Base-by-base conservation (phyloP, 176 grass and related monocot genomes). In the Hyparrhenia diplandra region DNA sequence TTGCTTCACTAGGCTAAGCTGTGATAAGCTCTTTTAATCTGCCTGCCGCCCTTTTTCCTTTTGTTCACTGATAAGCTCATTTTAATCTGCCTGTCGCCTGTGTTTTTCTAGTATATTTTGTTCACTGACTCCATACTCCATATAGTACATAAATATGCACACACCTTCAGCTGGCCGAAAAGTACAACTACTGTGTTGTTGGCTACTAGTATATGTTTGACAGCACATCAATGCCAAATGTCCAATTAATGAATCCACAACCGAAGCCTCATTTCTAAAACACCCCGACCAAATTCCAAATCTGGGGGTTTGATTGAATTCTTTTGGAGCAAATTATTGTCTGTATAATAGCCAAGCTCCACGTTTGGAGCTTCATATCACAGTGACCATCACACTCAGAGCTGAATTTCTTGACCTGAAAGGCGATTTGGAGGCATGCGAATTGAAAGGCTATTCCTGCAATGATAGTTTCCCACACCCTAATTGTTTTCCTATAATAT, bases 351-450 rank as follows among this genome's bases (percentile, higher is more conserved):
- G 54, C 14, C 14, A 23, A 31, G 39, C 75, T 79, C 31, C 74
- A 45, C 59, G 76, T 61, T 10, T 47, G 18, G 17, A 70, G 17
- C 10, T 28, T 80, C 70, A 71, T 24, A 36, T 46, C 71, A 75
- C 3, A 55, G n/a, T n/a, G n/a, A n/a, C n/a, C n/a, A n/a, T n/a
- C n/a, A n/a, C n/a, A n/a, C n/a, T 30, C n/a, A 70, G 29, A 71
- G 64, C 25, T 64, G 54, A 30, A 71, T 82, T 70, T 42, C 14
- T 74, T 76, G 78, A 86, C 71, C 60, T 0, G 65, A 45, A 76
- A n/a, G 85, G 55, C 46, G 58, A 34, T 13, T 46, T 52, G 13
- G 43, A 18, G 30, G 1, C 42, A 11, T 12, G 54, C 6, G 73
- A 71, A 77, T 82, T n/a, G n/a, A n/a, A n/a, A n/a, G 40, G 73